Percentiles rank a stretch among this genome's conserved stretches.
Conservation (phyloP, 2,329 filamentous ascomycete genomes). For the Hirsutella rhossiliensis region DNA sequence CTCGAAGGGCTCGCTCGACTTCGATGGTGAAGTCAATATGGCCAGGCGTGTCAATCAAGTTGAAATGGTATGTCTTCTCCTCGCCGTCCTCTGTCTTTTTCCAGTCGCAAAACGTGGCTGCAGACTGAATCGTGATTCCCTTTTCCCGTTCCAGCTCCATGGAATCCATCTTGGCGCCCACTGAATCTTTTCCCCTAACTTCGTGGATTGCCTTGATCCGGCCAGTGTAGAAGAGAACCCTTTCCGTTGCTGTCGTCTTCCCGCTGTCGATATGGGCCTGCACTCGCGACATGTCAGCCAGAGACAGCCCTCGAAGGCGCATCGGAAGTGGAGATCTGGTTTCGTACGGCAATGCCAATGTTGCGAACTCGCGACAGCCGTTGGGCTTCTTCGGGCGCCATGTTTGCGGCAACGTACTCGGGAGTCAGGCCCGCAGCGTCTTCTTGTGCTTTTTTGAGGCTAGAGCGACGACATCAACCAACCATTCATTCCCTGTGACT, state of each 20-base stretch:
- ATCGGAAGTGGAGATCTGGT: not conserved
- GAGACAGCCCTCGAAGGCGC: not conserved
- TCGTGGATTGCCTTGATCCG: constrained; percentile 96
- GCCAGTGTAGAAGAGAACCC: constrained; percentile 95
- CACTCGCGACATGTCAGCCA: constrained; percentile 5
- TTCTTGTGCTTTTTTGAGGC: constrained; percentile 41
- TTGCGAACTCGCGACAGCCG: constrained; percentile 78
- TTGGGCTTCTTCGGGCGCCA: constrained; percentile 66
- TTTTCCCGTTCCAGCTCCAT: constrained; percentile 98
- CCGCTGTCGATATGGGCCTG: constrained; percentile 96
- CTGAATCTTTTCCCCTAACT: constrained; percentile 85
- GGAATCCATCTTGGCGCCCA: constrained; percentile 98
- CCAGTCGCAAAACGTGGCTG: constrained; percentile 97
- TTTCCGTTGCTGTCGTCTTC: constrained; percentile 93
- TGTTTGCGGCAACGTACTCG: constrained; percentile 60
- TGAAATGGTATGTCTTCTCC: constrained; percentile 91
- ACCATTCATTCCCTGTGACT: not conserved
- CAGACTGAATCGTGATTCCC: constrained; percentile 97
- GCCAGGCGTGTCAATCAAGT: constrained; percentile 95
- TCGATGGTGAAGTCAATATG: constrained; percentile 99
- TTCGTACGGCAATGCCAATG: constrained; percentile 83
- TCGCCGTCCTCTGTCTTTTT: constrained; percentile 71
- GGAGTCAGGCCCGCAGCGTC: constrained; percentile 38
- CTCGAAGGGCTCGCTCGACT: constrained; percentile 87
- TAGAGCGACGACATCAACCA: constrained; percentile 4